phyloP scores from a whole-genome alignment of 2,329 filamentous ascomycete genomes.

The Epichloe scottii region DNA sequence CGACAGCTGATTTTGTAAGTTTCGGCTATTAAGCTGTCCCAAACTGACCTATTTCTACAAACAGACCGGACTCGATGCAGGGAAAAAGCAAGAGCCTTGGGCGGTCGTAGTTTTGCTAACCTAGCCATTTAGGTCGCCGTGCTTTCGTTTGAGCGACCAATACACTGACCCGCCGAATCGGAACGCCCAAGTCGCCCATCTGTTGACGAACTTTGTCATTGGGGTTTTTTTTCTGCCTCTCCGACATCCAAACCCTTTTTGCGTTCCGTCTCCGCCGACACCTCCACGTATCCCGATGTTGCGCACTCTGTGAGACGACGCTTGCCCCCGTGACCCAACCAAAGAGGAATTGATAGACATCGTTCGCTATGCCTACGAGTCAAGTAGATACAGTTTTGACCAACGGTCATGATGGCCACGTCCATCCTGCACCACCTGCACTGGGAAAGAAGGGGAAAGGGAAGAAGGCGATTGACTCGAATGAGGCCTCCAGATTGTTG shows the following conservation, averaged over 20 bases:
- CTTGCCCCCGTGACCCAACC: constrained; percentile 5
- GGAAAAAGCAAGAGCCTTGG: background rate
- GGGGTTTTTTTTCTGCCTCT: background rate
- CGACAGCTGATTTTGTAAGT: background rate
- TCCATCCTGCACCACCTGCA: constrained; percentile 29
- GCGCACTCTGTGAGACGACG: constrained; percentile 7
- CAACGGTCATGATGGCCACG: constrained; percentile 29
- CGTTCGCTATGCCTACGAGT: constrained; percentile 25
- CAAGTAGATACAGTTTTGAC: constrained; percentile 28
- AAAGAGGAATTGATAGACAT: constrained; percentile 8
- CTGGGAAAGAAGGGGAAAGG: constrained; percentile 63
- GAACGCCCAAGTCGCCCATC: background rate
- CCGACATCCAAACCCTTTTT: background rate
- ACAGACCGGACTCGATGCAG: background rate
- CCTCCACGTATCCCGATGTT: background rate
- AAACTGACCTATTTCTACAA: background rate
- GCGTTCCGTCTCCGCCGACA: background rate
- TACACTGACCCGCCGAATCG: background rate
- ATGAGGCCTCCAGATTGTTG: constrained; percentile 82
- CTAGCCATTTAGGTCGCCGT: constrained; percentile 4
- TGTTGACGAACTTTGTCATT: background rate
- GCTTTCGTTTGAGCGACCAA: background rate
- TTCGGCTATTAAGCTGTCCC: background rate
- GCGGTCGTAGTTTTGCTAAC: constrained; percentile 4
- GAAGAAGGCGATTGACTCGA: constrained; percentile 75